phyloP scores from a whole-genome alignment of 306 rosid genomes.

The Malus orientalis region DNA sequence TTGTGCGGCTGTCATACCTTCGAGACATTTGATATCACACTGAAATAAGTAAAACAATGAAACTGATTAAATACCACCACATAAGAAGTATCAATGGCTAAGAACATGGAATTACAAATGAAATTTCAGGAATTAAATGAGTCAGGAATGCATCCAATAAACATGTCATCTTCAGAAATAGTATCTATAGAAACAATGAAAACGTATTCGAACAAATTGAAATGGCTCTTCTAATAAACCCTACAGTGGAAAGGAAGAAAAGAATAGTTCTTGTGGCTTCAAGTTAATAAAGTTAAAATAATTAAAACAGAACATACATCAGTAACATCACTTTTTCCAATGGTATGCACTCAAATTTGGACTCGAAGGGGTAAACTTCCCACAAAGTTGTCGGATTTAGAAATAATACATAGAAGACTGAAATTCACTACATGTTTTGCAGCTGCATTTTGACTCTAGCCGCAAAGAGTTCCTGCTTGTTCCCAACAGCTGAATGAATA shows the following conservation, averaged over 20 bases:
- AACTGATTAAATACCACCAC: neutral
- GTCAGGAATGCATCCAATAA: neutral
- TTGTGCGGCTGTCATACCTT: slow-evolving; percentile 36
- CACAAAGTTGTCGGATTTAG: neutral
- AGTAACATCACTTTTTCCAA: neutral
- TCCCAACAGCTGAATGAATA: neutral
- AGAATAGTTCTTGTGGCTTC: neutral
- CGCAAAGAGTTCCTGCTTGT: neutral
- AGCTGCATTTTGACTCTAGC: neutral
- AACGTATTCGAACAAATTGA: neutral
- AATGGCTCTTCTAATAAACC: neutral
- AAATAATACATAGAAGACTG: neutral
- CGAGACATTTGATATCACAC: slow-evolving; percentile 29
- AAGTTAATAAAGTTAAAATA: neutral
- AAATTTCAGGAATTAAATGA: neutral
- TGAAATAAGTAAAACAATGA: neutral
- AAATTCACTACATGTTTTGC: neutral
- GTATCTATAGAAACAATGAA: neutral
- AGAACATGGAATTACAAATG: neutral
- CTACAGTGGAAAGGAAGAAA: neutral
- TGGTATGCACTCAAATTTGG: neutral
- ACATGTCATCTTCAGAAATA: neutral
- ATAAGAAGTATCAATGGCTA: neutral
- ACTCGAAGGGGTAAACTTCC: neutral
- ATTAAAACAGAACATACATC: neutral